Evolutionary conservation across 371 early-diverging fungal species (phyloP), one percentile per base, ranked within the genome.

Genomic region (Mortierella sp.): DNA sequence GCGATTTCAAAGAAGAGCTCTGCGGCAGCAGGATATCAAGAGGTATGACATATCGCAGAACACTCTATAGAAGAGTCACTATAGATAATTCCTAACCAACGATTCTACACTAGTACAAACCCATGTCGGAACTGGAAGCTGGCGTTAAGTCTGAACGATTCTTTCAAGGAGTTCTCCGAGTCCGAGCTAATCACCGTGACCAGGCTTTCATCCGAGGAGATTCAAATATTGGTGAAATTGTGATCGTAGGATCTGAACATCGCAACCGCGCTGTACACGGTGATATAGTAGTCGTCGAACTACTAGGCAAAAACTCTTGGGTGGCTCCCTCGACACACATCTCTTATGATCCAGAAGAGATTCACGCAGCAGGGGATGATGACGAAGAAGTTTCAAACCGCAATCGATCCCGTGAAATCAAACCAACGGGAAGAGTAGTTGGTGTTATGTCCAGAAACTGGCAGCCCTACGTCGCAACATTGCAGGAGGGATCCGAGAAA

Each of bases 391-490:
- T 65, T 40, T 62, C 71, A 9, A 69, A 64, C 28, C 55, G 64
- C 11, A 49, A 68, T 63, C 74, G 75, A 18, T 22, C 39, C 6
- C 52, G 63, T 3, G 75, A 83, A 35, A 64, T 73, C 45, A 83
- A 85, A 64, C 91, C 94, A 30, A 88, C 90, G 30, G 95, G 90
- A 18, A 79, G 88, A 32, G 93, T 97, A 0, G 93, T 97, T 6
- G 96, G 95, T 18, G 89, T 97, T 39, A 84, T 93, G 45, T 93
- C 96, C 66, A 89, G 96, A 37, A 94, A 93, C 73, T 97, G 97
- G 97, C 88, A 97, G 52, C 93, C 95, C 12, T 95, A 91, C 78
- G 96, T 96, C 20, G 97, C 97, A 10, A 96, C 96, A 0, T 85
- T 97, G 32, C 93, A 93, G 66, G 86, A 87, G 47, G 89, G 86